Evolutionary conservation across 257 asterid species (phyloP), one percentile per base, ranked within the genome.

Genomic region (Cynanchum wilfordii): DNA sequence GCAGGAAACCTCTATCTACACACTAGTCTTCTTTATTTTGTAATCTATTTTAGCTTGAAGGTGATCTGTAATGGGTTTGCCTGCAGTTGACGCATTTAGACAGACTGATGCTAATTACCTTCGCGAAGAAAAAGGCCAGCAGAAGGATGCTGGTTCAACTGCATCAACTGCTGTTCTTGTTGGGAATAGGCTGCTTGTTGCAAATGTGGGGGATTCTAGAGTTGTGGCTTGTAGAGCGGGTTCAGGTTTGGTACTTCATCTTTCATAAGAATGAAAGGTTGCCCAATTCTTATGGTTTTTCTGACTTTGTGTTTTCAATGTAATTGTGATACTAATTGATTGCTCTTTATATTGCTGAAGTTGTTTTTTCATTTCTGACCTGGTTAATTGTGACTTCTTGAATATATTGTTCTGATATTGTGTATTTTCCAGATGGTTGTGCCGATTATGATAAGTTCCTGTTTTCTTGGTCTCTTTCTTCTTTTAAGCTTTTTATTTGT

Each of bases 161-260:
- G 96, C 96, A 5, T 83, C 95, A 62, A 90, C 95, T 57, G 95
- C 91, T 72, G 83, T 90, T 69, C 87, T 90, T 68, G 84, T 90
- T 20, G 88, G 88, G 16, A 90, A 87, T 78, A 83, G 78, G 65
- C 78, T 90, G 52, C 79, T 88, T 62, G 96, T 87, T 27, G 96
- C 95, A 55, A 90, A 90, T 76, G 96, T 90, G 33, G 96, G 96
- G 64, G 96, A 90, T 79, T 90, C 96, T 30, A 82, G 96, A 81
- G 96, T 84, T 71, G 97, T 90, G 79, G 93, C 93, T 72, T 86
- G 87, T 81, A 86, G 91, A 76, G 86, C 79, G 66, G 96, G 97
- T 64, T 84, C 90, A 84, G 95, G 96, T 90, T 66, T 73, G 85
- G 57, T 74, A 44, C 78, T 40, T 68, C 49, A 52, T 25, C 66